Percentiles rank a stretch among this genome's conserved stretches.
These are phyloP conservation scores for Calcarisporium arbuscula DNA, from an alignment of 2,329 filamentous ascomycete genomes.

Conservation along the genomic window DNA sequence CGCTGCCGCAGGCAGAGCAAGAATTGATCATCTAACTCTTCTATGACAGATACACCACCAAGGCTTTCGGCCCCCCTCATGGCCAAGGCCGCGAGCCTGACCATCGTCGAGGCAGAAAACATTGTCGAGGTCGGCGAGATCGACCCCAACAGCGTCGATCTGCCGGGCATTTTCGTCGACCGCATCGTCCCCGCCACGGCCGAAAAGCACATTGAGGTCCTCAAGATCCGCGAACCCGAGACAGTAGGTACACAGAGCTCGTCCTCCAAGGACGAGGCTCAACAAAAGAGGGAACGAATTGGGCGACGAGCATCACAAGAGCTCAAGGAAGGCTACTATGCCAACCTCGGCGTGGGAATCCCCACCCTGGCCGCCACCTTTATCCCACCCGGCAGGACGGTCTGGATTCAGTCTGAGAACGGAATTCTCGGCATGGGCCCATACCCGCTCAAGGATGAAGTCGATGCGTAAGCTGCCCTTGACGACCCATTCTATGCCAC, in stretches of 20 bases:
- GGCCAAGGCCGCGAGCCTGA: constrained; percentile 72
- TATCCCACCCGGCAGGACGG: constrained; percentile 59
- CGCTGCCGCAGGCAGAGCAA: too few relatives aligned
- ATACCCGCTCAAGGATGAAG: constrained; percentile 65
- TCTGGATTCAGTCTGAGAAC: constrained; percentile 84
- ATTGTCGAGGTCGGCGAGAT: constrained; percentile 72
- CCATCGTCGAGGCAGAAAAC: constrained; percentile 80
- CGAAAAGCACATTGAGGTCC: constrained; percentile 65
- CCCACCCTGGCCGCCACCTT: constrained; percentile 79
- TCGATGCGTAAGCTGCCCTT: constrained; percentile 49
- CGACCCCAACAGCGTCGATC: constrained; percentile 65
- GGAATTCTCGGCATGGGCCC: constrained; percentile 78
- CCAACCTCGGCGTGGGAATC: constrained; percentile 78
- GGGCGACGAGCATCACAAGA: constrained; percentile 73
- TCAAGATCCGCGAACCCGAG: constrained; percentile 48
- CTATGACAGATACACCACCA: constrained; percentile 60
- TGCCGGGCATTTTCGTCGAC: constrained; percentile 79
- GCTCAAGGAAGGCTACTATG: constrained; percentile 73
- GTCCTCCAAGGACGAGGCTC: constrained; percentile 36
- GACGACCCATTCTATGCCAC: too few relatives aligned
- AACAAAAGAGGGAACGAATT: constrained; percentile 61
- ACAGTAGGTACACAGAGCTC: constrained; percentile 20
- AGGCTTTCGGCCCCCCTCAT: constrained; percentile 69
- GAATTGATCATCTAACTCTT: too few relatives aligned
- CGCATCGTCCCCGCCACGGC: constrained; percentile 69